Conservation (phyloP, 73 alveolate genomes). For the Stentor coeruleus region DNA sequence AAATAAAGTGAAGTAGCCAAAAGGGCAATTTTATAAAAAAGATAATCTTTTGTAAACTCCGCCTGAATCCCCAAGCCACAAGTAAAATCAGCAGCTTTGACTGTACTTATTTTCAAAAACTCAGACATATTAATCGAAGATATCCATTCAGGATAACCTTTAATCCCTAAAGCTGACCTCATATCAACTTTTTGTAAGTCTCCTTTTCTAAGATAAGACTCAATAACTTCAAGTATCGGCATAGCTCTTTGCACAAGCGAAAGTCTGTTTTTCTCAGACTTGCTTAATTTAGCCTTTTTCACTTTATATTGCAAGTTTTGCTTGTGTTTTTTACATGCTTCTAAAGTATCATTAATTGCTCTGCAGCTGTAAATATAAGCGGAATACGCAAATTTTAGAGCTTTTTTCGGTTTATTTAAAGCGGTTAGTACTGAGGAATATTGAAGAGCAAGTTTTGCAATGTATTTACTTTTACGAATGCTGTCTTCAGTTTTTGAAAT, state of each 20-base stretch:
- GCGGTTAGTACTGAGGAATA: not conserved
- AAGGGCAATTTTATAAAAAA: not conserved
- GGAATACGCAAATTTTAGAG: not conserved
- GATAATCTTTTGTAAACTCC: slow-evolving; percentile 16
- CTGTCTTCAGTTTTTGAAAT: not conserved
- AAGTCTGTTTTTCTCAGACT: not conserved
- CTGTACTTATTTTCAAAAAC: not conserved
- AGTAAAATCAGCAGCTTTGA: not conserved
- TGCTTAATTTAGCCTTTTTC: not conserved
- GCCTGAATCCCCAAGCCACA: slow-evolving; percentile 22
- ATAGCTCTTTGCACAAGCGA: not conserved
- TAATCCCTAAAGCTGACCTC: slow-evolving; percentile 22
- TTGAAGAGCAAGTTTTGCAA: not conserved
- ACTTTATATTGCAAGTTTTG: not conserved
- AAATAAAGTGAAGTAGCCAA: not conserved
- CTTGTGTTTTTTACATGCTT: not conserved
- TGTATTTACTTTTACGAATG: not conserved
- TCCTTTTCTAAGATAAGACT: not conserved
- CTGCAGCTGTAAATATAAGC: not conserved
- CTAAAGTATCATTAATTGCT: not conserved
- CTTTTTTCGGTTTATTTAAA: not conserved
- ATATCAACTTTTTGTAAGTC: not conserved
- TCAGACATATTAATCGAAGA: not conserved
- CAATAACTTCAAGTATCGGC: not conserved
- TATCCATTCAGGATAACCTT: slow-evolving; percentile 14